These are phyloP conservation scores for Aspergillus tamarii DNA, from an alignment of 2,329 filamentous ascomycete genomes.

Conservation along the genomic window DNA sequence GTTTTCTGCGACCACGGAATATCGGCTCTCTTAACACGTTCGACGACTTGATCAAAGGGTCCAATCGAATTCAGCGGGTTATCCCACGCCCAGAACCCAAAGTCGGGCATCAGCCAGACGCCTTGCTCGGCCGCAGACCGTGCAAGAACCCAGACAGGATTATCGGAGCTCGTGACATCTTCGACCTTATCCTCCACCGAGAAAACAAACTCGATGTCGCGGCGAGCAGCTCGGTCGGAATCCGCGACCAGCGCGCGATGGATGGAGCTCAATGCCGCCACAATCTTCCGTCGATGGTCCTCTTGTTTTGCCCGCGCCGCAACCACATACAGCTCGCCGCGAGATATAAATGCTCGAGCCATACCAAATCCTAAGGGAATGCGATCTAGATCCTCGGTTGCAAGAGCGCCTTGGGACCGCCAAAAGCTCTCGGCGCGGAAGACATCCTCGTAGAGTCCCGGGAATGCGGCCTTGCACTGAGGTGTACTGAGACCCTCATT, in stretches of 20 bases:
- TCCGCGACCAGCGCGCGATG: slow-evolving; percentile 52
- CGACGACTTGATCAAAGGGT: slow-evolving; percentile 41
- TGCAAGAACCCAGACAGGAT: slow-evolving; percentile 50
- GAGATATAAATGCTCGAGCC: slow-evolving; percentile 38
- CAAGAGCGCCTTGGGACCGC: slow-evolving; percentile 29
- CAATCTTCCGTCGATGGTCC: slow-evolving; percentile 42
- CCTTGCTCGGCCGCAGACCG: slow-evolving; percentile 43
- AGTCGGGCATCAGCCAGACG: slow-evolving; percentile 57
- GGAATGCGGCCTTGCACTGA: slow-evolving; percentile 40
- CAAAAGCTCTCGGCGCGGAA: slow-evolving; percentile 35
- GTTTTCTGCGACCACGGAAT: slow-evolving; percentile 42
- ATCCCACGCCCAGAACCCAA: slow-evolving; percentile 57
- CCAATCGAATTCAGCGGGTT: slow-evolving; percentile 39
- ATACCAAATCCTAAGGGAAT: slow-evolving; percentile 37
- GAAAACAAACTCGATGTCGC: slow-evolving; percentile 53
- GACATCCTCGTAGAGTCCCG: slow-evolving; percentile 41
- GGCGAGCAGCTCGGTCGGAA: slow-evolving; percentile 35
- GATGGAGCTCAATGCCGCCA: slow-evolving; percentile 51
- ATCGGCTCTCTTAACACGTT: slow-evolving; percentile 31
- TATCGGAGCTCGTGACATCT: slow-evolving; percentile 40
- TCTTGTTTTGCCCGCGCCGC: slow-evolving; percentile 34
- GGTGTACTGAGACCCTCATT: slow-evolving; percentile 32
- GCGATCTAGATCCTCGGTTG: slow-evolving; percentile 30
- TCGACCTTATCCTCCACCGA: slow-evolving; percentile 47
- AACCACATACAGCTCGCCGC: slow-evolving; percentile 38